These are phyloP conservation scores for Phyllachora maydis DNA, from an alignment of 2,329 filamentous ascomycete species.

Conservation along the genomic window DNA sequence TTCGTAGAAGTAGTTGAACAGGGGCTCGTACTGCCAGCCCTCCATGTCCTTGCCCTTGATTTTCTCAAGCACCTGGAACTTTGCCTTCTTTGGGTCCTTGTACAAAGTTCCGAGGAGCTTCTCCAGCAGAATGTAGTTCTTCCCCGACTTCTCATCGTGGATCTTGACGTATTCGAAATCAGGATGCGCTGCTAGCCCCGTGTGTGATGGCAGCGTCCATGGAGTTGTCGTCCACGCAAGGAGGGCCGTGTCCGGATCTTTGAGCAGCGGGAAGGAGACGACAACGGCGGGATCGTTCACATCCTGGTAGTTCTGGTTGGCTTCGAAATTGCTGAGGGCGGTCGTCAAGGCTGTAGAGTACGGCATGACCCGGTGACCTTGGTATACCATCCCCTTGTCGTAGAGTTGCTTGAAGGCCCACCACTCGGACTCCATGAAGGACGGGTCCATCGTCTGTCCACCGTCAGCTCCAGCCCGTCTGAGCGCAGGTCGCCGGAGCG, in stretches of 20 bases:
- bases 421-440: conserved; percentile 91
- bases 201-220: conserved; percentile 63
- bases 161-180: conserved; percentile 75
- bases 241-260: conserved; percentile 54
- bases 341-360: conserved; percentile 85
- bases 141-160: conserved; percentile 59
- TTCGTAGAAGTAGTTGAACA: conserved; percentile 79
- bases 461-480: conserved; percentile 3
- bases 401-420: conserved; percentile 92
- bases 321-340: conserved; percentile 81
- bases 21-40: conserved; percentile 73
- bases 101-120: conserved; percentile 65
- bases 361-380: conserved; percentile 82
- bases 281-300: conserved; percentile 81
- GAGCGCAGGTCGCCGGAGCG: neutral
- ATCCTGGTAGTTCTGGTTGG: conserved; percentile 87
- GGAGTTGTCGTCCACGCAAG: conserved; percentile 81
- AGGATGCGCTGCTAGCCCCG: conserved; percentile 49
- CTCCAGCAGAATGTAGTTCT: conserved; percentile 72
- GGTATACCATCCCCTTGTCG: conserved; percentile 77
- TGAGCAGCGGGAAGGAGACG: conserved; percentile 65
- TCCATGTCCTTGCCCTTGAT: conserved; percentile 69
- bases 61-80: conserved; percentile 65
- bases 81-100: conserved; percentile 90
- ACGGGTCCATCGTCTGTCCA: conserved; percentile 75